Conservation (phyloP, 139 green algal genomes). For the Asterochloris sp. region DNA sequence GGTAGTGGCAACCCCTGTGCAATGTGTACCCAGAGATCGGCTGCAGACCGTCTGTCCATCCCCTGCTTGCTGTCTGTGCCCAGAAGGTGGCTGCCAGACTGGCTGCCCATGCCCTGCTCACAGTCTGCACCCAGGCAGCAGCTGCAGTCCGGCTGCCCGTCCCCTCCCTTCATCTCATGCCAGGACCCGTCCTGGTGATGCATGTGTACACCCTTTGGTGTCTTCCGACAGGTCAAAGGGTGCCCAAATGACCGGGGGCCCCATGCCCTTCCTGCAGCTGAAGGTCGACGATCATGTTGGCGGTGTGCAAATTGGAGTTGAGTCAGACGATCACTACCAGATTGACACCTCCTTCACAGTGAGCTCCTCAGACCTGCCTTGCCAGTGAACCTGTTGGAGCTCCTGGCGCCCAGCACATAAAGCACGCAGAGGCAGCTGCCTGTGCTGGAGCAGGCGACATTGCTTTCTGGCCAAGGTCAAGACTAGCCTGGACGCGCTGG, state of each 20-base stretch:
- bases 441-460: too few relatives aligned
- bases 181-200: background rate
- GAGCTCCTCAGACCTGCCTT: background rate
- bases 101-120: background rate
- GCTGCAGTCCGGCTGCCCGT: background rate
- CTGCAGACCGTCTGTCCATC: too few relatives aligned
- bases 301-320: background rate
- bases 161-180: background rate
- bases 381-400: too few relatives aligned
- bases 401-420: background rate
- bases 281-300: background rate
- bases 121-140: background rate
- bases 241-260: background rate
- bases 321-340: conserved; percentile 10
- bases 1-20: too few relatives aligned
- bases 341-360: conserved; percentile 1
- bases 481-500: background rate
- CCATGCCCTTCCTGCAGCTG: background rate
- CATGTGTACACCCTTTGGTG: background rate
- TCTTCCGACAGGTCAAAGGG: background rate
- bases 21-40: too few relatives aligned
- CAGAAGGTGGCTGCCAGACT: too few relatives aligned
- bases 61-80: too few relatives aligned
- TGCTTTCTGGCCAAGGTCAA: background rate
- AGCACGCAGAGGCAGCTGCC: background rate